Evolutionary conservation across 441 rosid species (phyloP).

Genomic region (Syzygium syzygioides): DNA sequence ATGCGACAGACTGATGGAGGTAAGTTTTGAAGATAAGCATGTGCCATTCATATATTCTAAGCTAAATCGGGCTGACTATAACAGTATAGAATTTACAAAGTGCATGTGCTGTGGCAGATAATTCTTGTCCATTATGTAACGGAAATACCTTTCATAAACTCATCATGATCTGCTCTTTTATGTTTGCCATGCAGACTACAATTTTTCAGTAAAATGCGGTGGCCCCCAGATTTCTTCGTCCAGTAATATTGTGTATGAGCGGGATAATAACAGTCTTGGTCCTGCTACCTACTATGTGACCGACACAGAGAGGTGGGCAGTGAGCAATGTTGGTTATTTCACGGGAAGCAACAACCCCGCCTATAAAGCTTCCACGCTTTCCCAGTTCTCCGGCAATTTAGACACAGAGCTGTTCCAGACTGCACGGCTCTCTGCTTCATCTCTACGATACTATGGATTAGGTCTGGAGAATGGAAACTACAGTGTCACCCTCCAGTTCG

Average conservation of each 20-base stretch:
- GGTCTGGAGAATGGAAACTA: conserved; percentile 68
- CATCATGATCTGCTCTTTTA: too few species aligned
- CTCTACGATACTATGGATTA: conserved; percentile 71
- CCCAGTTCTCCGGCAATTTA: conserved; percentile 23
- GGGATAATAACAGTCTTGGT: too few species aligned
- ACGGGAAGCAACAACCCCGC: too few species aligned
- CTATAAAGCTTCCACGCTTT: not conserved
- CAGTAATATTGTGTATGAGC: too few species aligned
- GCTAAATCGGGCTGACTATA: not conserved
- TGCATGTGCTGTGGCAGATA: not conserved
- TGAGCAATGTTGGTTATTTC: too few species aligned
- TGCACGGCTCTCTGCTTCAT: conserved; percentile 61
- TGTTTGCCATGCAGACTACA: too few species aligned
- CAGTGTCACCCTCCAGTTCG: conserved; percentile 32
- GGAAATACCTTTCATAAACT: too few species aligned
- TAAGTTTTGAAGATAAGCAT: not conserved
- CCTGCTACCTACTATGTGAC: too few species aligned
- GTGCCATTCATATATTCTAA: not conserved
- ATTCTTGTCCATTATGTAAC: not conserved
- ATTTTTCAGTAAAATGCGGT: too few species aligned
- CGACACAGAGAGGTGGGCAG: too few species aligned
- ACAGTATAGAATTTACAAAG: not conserved
- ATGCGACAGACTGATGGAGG: not conserved
- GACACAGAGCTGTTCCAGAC: conserved; percentile 49
- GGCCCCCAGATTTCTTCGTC: too few species aligned